phyloP scores from a whole-genome alignment of 2,329 filamentous ascomycete species.

The Epichloe aotearoae region DNA sequence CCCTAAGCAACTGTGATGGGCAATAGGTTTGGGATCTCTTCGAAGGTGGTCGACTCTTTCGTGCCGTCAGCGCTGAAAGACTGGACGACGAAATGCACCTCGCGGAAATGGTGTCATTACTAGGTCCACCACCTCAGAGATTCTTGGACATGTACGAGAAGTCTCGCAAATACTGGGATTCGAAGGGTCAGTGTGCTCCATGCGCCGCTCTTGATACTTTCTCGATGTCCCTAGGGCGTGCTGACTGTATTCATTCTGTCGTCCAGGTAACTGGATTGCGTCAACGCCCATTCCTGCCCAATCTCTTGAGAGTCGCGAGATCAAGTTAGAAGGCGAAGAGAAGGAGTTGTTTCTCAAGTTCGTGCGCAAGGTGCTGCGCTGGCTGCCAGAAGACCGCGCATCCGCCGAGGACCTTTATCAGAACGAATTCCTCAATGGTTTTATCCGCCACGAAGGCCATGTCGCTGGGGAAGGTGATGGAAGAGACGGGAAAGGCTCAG shows the following conservation, averaged over 20 bases:
- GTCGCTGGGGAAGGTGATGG: neutral
- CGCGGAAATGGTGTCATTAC: conserved; percentile 22
- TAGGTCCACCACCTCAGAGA: conserved; percentile 21
- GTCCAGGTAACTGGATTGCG: conserved; percentile 14
- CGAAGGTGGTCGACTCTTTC: conserved; percentile 17
- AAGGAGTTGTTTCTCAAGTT: conserved; percentile 10
- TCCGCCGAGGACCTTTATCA: conserved; percentile 11
- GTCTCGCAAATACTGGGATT: too few relatives aligned
- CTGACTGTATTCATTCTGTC: too few relatives aligned
- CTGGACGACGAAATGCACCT: conserved; percentile 17
- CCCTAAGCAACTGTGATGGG: too few relatives aligned
- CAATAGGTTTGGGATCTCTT: conserved; percentile 16
- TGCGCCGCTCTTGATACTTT: conserved; percentile 8
- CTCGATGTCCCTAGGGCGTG: too few relatives aligned
- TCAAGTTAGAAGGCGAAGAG: conserved; percentile 10
- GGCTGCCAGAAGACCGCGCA: conserved; percentile 14
- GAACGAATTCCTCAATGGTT: conserved; percentile 4
- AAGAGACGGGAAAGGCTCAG: too few relatives aligned
- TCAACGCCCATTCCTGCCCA: conserved; percentile 13
- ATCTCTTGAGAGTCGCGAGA: conserved; percentile 11
- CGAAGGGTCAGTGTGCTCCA: too few relatives aligned
- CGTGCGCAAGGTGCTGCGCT: conserved; percentile 10
- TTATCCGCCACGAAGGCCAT: too few relatives aligned
- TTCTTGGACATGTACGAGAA: conserved; percentile 13
- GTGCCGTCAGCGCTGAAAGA: conserved; percentile 9